These are phyloP conservation scores for Fagopyrum tataricum DNA, from an alignment of 148 eudicot genomes.

Conservation along the genomic window DNA sequence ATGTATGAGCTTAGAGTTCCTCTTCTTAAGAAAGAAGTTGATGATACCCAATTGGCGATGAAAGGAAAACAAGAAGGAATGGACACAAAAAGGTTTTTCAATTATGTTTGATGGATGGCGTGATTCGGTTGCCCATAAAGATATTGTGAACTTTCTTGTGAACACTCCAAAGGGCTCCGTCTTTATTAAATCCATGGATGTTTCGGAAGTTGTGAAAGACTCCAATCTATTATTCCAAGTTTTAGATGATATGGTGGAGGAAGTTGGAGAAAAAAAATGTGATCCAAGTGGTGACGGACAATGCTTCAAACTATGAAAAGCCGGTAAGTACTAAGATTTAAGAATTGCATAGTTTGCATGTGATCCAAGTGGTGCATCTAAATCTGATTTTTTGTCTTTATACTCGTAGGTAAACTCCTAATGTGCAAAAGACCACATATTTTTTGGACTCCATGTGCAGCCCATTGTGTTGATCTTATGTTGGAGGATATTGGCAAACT, in stretches of 20 bases:
- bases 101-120: constrained; percentile 12
- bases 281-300: constrained; percentile 16
- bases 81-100: background rate
- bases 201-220: constrained; percentile 14
- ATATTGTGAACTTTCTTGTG: constrained; percentile 15
- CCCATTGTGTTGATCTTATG: too few species aligned
- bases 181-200: constrained; percentile 15
- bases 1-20: constrained; percentile 17
- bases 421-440: too few species aligned
- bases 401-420: too few species aligned
- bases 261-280: constrained; percentile 17
- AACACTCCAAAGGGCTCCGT: constrained; percentile 11
- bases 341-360: too few species aligned
- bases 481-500: too few species aligned
- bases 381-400: too few species aligned
- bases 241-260: constrained; percentile 15
- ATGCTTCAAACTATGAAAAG: constrained; percentile 9
- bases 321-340: constrained; percentile 9
- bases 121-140: constrained; percentile 14
- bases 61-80: background rate
- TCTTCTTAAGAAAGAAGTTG: constrained; percentile 15
- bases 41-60: background rate
- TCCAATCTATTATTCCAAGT: background rate
- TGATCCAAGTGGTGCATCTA: too few species aligned
- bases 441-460: too few species aligned